phyloP scores from a whole-genome alignment of 495 filamentous ascomycete genomes.

The Cercophora scortea region DNA sequence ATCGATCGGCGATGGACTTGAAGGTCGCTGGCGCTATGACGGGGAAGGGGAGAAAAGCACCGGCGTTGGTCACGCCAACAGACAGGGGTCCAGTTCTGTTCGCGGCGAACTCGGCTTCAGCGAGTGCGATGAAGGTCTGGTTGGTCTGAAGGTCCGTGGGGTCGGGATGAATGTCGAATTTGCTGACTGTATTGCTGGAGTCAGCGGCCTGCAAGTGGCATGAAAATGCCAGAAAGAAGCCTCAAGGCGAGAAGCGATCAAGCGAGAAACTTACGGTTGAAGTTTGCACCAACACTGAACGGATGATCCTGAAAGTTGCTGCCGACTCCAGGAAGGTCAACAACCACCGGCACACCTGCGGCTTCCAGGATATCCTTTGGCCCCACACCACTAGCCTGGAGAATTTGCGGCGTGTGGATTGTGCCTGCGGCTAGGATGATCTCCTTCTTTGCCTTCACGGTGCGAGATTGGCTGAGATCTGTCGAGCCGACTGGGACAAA shows the following conservation, averaged over 20 bases:
- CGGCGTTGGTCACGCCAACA: conserved; percentile 30
- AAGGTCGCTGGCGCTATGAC: conserved; percentile 29
- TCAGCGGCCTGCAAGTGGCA: no score
- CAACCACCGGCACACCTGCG: conserved; percentile 32
- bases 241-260: no score
- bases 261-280: conserved; percentile 12
- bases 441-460: conserved; percentile 40
- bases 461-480: neutral
- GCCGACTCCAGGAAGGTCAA: conserved; percentile 34
- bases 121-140: conserved; percentile 27
- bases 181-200: no score
- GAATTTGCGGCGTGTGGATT: conserved; percentile 47
- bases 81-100: conserved; percentile 31
- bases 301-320: conserved; percentile 38
- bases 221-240: no score
- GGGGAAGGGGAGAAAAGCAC: conserved; percentile 28
- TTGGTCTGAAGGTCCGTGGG: conserved; percentile 19
- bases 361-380: conserved; percentile 30
- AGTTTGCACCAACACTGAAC: conserved; percentile 19
- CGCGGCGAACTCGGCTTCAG: conserved; percentile 22
- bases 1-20: conserved; percentile 22
- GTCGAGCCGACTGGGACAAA: conserved; percentile 12
- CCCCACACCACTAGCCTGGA: conserved; percentile 48
- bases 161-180: conserved; percentile 1
- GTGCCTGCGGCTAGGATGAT: conserved; percentile 50